Conservation (phyloP, 2,329 filamentous ascomycete genomes). For the Coniochaeta prunicola region DNA sequence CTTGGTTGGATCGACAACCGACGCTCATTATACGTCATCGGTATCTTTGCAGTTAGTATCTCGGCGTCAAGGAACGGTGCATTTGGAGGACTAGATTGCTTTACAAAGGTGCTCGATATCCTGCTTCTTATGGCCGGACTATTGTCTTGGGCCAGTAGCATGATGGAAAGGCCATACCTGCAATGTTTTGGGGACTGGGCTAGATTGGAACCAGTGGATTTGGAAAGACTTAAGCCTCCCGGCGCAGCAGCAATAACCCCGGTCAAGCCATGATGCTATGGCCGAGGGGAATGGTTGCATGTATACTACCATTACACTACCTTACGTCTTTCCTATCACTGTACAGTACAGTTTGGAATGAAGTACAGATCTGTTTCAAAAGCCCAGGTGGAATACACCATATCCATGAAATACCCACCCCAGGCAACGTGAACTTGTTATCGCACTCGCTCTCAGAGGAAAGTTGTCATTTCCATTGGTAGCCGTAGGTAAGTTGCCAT, state of each 20-base stretch:
- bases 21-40: background rate
- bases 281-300: background rate
- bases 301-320: background rate
- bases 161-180: background rate
- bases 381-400: background rate
- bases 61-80: background rate
- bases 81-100: background rate
- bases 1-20: background rate
- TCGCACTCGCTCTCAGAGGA: no score
- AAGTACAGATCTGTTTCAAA: background rate
- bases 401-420: background rate
- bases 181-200: background rate
- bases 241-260: background rate
- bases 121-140: background rate
- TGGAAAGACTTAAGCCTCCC: background rate
- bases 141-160: background rate
- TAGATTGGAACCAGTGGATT: background rate
- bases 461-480: no score
- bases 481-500: no score
- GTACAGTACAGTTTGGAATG: background rate
- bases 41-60: background rate
- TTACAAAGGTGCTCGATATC: background rate
- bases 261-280: background rate
- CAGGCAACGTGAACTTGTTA: no score
- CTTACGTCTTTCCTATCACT: background rate